A percentile compares a stretch with the other conserved stretches of the same genome.
phyloP scores from a whole-genome alignment of 768 basidiomycete species.

The Chiua virens region DNA sequence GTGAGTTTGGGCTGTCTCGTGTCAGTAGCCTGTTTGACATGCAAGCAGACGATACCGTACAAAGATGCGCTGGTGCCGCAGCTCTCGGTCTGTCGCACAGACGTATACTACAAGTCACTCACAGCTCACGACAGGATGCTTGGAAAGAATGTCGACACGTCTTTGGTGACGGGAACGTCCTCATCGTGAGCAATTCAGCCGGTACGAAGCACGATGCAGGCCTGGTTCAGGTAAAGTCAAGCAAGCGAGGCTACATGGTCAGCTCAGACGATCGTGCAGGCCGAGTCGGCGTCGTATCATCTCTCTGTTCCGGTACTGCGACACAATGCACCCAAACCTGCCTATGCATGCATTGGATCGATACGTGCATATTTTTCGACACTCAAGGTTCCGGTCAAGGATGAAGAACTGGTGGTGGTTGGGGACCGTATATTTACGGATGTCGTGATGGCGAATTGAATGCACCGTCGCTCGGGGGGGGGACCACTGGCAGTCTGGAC shows the following conservation, averaged over 20 bases:
- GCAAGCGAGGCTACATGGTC: background rate
- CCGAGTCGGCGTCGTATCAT: slow-evolving; percentile 79
- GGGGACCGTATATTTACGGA: slow-evolving; percentile 96
- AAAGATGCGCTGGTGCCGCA: slow-evolving; percentile 75
- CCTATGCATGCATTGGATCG: slow-evolving; percentile 68
- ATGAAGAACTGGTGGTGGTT: slow-evolving; percentile 73
- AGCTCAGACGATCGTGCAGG: slow-evolving; percentile 45
- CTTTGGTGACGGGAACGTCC: slow-evolving; percentile 77
- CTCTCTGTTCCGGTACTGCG: slow-evolving; percentile 81
- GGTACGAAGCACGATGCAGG: slow-evolving; percentile 78
- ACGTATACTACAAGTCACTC: background rate
- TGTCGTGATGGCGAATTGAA: slow-evolving; percentile 79
- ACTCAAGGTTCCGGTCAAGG: slow-evolving; percentile 51
- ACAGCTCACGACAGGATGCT: slow-evolving; percentile 47
- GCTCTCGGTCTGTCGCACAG: slow-evolving; percentile 52
- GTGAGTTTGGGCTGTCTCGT: slow-evolving; percentile 43
- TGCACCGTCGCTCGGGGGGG: slow-evolving; percentile 33
- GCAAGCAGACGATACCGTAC: slow-evolving; percentile 72
- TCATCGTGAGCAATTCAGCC: slow-evolving; percentile 96
- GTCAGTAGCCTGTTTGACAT: background rate
- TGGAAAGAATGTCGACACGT: slow-evolving; percentile 72
- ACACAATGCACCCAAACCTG: slow-evolving; percentile 78
- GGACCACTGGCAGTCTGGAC: slow-evolving; percentile 74
- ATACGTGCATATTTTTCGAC: slow-evolving; percentile 76
- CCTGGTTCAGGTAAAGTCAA: slow-evolving; percentile 67